A percentile compares a stretch with the other conserved stretches of the same genome.
These are phyloP conservation scores for Coriaria nepalensis DNA, from an alignment of 306 rosid genomes.

Conservation along the genomic window DNA sequence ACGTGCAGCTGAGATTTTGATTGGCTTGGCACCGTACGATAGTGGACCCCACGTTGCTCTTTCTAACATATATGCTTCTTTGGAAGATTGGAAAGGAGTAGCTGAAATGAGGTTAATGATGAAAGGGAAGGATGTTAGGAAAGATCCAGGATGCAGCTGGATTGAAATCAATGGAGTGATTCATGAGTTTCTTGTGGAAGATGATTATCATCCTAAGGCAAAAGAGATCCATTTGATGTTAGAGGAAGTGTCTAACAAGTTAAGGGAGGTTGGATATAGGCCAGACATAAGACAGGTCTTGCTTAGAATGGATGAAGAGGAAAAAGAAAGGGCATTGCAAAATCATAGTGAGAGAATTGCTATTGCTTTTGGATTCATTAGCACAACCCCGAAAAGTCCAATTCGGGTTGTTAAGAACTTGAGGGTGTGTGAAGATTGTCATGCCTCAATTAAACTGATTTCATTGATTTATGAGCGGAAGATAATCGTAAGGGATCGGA, in stretches of 20 bases:
- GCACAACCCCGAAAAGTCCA: conserved; percentile 35
- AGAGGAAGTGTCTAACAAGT: conserved; percentile 42
- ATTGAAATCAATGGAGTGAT: conserved; percentile 53
- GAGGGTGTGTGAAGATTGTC: conserved; percentile 70
- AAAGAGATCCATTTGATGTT: conserved; percentile 48
- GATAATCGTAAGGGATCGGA: conserved; percentile 53
- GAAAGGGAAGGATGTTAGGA: conserved; percentile 55
- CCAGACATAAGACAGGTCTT: conserved; percentile 51
- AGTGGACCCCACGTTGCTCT: conserved; percentile 80
- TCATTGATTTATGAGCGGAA: conserved; percentile 42
- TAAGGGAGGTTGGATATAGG: conserved; percentile 34
- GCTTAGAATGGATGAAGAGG: conserved; percentile 48
- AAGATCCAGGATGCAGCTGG: conserved; percentile 84
- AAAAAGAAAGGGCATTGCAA: conserved; percentile 37
- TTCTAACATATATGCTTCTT: conserved; percentile 58
- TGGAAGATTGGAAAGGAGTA: conserved; percentile 60
- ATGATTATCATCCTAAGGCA: conserved; percentile 50
- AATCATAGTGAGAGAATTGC: conserved; percentile 83
- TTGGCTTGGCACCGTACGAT: conserved; percentile 53
- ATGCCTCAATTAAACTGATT: conserved; percentile 50
- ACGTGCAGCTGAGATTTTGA: conserved; percentile 35
- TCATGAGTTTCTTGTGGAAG: conserved; percentile 74
- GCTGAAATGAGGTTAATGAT: conserved; percentile 56
- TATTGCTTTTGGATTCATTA: conserved; percentile 63
- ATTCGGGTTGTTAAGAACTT: conserved; percentile 50